Conservation (phyloP, 805 yeast species). For the Lipomyces spencermartinsiae region DNA sequence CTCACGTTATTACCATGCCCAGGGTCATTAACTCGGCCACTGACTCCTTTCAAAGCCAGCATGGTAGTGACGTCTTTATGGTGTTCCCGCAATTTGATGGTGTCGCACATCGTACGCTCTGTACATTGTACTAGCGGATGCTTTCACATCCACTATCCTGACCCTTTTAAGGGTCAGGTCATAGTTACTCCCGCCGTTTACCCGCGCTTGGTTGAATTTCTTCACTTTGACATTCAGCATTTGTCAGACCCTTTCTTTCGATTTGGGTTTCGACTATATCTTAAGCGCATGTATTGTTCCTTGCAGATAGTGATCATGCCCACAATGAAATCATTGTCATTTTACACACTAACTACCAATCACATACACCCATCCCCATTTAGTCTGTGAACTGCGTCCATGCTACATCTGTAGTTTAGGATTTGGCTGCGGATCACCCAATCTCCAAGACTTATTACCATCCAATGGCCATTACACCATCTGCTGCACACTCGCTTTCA, state of each 20-base stretch:
- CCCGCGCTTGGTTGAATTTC: constrained; percentile 53
- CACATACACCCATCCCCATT: neutral
- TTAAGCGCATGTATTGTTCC: neutral
- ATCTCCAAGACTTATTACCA: neutral
- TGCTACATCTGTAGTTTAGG: neutral
- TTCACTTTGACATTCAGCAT: constrained; percentile 46
- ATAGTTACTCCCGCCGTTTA: constrained; percentile 57
- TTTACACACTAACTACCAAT: neutral
- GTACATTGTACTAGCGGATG: too few species aligned
- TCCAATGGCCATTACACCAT: neutral
- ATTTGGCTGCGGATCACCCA: neutral
- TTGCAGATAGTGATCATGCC: neutral
- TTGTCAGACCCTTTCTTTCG: constrained; percentile 19
- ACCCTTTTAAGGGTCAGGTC: constrained; percentile 41
- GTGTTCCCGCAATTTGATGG: neutral
- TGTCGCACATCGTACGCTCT: neutral
- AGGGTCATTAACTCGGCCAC: neutral
- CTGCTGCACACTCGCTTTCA: constrained; percentile 5
- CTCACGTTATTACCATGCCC: neutral
- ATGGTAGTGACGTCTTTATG: neutral
- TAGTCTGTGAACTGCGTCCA: neutral
- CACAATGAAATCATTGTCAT: neutral
- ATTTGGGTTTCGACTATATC: neutral
- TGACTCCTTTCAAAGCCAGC: neutral
- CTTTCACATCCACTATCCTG: too few species aligned